Evolutionary conservation across 768 basidiomycete species (phyloP).

Genomic region (Tephrocybe rancida): DNA sequence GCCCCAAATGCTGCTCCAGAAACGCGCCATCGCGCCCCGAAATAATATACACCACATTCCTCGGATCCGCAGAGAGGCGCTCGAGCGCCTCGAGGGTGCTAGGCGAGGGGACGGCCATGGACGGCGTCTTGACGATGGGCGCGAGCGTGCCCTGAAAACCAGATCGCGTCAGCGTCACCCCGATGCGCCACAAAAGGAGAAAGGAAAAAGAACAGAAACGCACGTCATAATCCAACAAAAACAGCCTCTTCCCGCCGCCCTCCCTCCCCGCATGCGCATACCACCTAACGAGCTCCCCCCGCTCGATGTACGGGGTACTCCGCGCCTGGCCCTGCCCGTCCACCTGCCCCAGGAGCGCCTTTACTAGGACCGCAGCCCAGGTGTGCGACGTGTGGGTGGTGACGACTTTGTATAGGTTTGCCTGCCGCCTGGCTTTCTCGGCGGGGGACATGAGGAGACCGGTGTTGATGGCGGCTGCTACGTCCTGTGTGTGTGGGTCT

Average conservation of each 20-base stretch:
- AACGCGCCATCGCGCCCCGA: constrained; percentile 94
- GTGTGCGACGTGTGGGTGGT: constrained; percentile 72
- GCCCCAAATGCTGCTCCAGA: constrained; percentile 89
- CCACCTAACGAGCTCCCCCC: constrained; percentile 52
- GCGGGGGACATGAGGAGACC: constrained; percentile 82
- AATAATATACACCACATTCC: constrained; percentile 95
- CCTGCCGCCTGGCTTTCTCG: constrained; percentile 79
- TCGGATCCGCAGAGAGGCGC: constrained; percentile 74
- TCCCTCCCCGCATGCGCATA: constrained; percentile 79
- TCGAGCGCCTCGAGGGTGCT: constrained; percentile 75
- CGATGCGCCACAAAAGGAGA: background rate
- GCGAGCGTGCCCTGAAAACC: constrained; percentile 82
- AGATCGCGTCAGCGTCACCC: too few relatives aligned
- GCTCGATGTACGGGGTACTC: constrained; percentile 83
- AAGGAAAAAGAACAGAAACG: constrained; percentile 29
- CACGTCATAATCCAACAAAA: constrained; percentile 97
- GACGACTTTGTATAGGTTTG: constrained; percentile 79
- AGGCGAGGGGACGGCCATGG: constrained; percentile 80
- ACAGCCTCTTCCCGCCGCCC: constrained; percentile 80
- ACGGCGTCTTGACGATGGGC: constrained; percentile 94
- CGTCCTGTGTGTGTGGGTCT: constrained; percentile 51
- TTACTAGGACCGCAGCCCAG: constrained; percentile 89
- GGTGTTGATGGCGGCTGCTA: constrained; percentile 87
- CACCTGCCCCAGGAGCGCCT: constrained; percentile 85
- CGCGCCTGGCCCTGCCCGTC: constrained; percentile 78